Evolutionary conservation across 371 early-diverging fungal genomes (phyloP).

Genomic region (Mortierella sp.): DNA sequence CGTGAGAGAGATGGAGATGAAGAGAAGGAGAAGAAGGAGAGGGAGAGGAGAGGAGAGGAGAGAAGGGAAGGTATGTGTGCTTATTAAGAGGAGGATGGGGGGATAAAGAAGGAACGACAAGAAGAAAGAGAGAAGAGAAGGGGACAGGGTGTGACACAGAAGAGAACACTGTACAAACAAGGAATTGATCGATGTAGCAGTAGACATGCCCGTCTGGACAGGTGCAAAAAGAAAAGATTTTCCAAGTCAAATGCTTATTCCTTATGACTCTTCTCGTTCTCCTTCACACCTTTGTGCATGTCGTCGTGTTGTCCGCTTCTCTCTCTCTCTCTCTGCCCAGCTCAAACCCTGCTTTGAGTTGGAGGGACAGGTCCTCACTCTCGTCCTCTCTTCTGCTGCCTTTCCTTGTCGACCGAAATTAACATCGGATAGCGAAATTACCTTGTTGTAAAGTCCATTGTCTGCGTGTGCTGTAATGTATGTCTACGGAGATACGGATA

Average conservation of each 20-base stretch:
- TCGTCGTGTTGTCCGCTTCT: background rate
- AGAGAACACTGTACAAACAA: no score
- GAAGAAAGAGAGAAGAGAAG: background rate
- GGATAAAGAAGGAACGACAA: background rate
- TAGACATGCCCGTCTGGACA: background rate
- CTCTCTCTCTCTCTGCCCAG: background rate
- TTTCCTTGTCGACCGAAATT: background rate
- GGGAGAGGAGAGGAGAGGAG: background rate
- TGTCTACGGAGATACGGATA: background rate
- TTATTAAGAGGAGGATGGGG: background rate
- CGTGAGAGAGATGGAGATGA: background rate
- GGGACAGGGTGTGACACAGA: constrained; percentile 10
- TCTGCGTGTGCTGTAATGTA: background rate
- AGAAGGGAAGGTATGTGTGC: background rate
- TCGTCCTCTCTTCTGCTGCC: background rate
- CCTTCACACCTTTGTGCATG: no score
- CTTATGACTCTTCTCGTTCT: background rate
- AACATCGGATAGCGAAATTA: background rate
- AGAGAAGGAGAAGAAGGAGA: background rate
- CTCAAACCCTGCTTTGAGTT: background rate
- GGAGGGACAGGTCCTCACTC: background rate
- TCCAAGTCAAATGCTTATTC: background rate
- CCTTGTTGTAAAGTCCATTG: background rate
- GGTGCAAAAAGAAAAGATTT: background rate
- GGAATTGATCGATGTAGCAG: no score